Conservation (phyloP, 768 basidiomycete genomes). For the Chlorophyllum brunneum region DNA sequence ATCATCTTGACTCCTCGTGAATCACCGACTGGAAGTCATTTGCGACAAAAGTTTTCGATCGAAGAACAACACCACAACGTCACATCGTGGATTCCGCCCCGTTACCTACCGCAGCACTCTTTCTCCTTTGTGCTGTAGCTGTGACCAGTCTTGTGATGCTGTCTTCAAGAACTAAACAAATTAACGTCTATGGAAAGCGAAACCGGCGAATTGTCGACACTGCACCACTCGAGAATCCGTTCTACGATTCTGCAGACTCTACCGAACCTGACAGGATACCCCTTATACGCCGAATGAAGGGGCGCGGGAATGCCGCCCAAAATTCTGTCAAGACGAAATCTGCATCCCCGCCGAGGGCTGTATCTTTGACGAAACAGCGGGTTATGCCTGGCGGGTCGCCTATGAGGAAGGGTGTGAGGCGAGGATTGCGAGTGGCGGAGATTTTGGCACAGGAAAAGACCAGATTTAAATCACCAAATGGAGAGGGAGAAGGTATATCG, state of each 20-base stretch:
- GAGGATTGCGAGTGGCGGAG: constrained; percentile 1
- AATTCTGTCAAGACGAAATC: constrained; percentile 2
- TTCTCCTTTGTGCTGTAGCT: constrained; percentile 18
- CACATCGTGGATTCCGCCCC: too few relatives aligned
- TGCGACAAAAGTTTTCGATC: too few relatives aligned
- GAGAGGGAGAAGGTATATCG: not conserved
- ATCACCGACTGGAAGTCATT: too few relatives aligned
- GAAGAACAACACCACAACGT: too few relatives aligned
- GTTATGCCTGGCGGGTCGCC: not conserved
- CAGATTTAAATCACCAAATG: not conserved
- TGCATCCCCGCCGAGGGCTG: constrained; percentile 4
- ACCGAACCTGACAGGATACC: constrained; percentile 20
- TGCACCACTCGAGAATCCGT: constrained; percentile 29
- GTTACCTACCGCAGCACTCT: too few relatives aligned
- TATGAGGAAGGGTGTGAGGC: not conserved
- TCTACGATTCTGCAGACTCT: constrained; percentile 43
- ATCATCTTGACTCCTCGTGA: too few relatives aligned
- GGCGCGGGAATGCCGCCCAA: constrained; percentile 12
- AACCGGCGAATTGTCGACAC: constrained; percentile 54
- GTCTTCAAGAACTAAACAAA: constrained; percentile 58
- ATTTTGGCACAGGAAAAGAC: constrained; percentile 5
- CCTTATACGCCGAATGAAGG: constrained; percentile 16
- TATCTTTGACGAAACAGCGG: constrained; percentile 10
- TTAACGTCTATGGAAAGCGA: constrained; percentile 63
- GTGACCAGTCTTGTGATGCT: constrained; percentile 39